Evolutionary conservation across 2,329 filamentous ascomycete genomes (phyloP).

Genomic region (Aspergillus eucalypticola): DNA sequence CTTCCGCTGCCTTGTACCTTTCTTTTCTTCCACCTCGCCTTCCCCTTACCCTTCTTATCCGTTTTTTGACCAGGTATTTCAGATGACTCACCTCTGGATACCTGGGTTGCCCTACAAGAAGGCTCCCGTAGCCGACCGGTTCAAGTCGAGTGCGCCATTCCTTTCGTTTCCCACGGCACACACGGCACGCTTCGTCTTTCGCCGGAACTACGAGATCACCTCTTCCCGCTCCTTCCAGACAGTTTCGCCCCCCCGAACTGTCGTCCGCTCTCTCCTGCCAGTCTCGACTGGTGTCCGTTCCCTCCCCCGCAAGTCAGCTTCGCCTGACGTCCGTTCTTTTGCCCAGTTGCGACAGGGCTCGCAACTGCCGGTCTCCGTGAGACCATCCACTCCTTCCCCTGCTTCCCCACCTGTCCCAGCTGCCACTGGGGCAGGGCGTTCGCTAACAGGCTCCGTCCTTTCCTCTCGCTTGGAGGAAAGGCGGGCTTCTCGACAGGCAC

Average conservation of each 20-base stretch:
- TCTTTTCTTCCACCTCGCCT: background rate
- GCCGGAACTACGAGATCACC: conserved; percentile 16
- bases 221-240: conserved; percentile 14
- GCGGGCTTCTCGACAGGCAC: conserved; percentile 17
- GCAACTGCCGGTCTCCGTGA: conserved; percentile 20
- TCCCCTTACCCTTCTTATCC: conserved; percentile 6
- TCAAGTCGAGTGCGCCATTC: conserved; percentile 13
- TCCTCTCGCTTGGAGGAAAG: conserved; percentile 15
- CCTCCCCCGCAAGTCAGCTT: background rate
- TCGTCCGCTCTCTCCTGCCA: conserved; percentile 15
- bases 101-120: conserved; percentile 17
- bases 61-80: conserved; percentile 14
- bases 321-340: background rate
- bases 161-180: conserved; percentile 11
- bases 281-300: background rate
- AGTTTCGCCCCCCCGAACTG: conserved; percentile 12
- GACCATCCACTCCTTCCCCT: conserved; percentile 8
- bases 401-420: conserved; percentile 2
- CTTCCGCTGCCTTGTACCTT: conserved; percentile 8
- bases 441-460: background rate
- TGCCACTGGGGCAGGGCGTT: conserved; percentile 1
- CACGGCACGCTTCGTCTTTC: conserved; percentile 12
- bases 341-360: conserved; percentile 18
- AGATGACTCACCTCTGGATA: conserved; percentile 25
- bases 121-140: conserved; percentile 9